Conservation (phyloP, 2,329 filamentous ascomycete species). For the Zarea fungicola region DNA sequence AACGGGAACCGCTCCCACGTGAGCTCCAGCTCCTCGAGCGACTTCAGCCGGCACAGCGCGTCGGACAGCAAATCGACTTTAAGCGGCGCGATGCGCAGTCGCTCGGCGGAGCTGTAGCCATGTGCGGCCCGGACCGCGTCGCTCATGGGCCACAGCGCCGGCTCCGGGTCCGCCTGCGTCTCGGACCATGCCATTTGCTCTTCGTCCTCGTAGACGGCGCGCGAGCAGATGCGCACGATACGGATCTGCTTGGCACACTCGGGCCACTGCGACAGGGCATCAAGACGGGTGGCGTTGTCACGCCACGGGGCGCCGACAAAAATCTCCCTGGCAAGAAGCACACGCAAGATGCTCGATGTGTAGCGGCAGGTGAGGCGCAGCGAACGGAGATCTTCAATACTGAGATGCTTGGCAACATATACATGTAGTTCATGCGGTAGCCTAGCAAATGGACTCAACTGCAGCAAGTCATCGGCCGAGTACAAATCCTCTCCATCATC, state of each 20-base stretch:
- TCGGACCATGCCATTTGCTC: not conserved
- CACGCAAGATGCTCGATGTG: slow-evolving; percentile 37
- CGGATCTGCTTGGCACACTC: slow-evolving; percentile 37
- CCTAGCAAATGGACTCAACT: slow-evolving; percentile 2
- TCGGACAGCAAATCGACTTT: not conserved
- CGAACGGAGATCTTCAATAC: slow-evolving; percentile 31
- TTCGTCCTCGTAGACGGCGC: slow-evolving; percentile 8
- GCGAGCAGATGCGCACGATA: not conserved
- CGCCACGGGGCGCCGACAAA: slow-evolving; percentile 41
- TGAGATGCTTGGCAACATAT: slow-evolving; percentile 39
- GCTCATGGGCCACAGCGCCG: not conserved
- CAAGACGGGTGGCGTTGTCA: slow-evolving; percentile 39
- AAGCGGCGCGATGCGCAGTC: not conserved
- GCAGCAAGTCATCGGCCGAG: not conserved
- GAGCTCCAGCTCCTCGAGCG: slow-evolving; percentile 6
- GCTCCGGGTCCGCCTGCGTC: not conserved
- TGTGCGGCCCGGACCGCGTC: not conserved
- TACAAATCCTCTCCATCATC: slow-evolving; percentile 2
- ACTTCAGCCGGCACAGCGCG: not conserved
- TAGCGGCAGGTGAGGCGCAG: slow-evolving; percentile 36
- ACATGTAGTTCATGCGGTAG: slow-evolving; percentile 36
- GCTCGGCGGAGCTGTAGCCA: no score
- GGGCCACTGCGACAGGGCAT: slow-evolving; percentile 38
- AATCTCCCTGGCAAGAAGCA: slow-evolving; percentile 35
- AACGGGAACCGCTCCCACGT: slow-evolving; percentile 2